These are phyloP conservation scores for Athelia sp. DNA, from an alignment of 1,284 basidiomycete species.

Conservation along the genomic window DNA sequence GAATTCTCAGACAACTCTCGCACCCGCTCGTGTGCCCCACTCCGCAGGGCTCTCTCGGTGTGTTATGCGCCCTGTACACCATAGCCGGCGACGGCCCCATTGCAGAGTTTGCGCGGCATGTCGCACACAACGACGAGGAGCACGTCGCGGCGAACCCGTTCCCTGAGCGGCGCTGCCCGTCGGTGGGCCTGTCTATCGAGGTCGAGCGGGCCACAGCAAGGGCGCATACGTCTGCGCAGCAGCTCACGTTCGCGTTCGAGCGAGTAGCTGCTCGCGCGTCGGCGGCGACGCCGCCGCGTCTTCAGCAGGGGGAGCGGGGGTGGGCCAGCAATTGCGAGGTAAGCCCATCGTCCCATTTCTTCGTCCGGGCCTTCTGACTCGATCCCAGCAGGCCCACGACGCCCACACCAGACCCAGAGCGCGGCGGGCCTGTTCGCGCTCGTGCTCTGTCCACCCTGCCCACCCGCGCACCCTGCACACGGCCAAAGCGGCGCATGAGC, in stretches of 20 bases:
- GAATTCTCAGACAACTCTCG: conserved; percentile 65
- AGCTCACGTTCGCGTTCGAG: conserved; percentile 16
- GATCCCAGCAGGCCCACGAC: too few relatives aligned
- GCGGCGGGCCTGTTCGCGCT: too few relatives aligned
- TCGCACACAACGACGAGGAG: conserved; percentile 32
- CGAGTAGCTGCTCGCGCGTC: too few relatives aligned
- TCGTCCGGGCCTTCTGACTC: too few relatives aligned
- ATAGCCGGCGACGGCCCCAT: conserved; percentile 68
- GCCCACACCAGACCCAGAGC: too few relatives aligned
- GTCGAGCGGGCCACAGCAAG: conserved; percentile 1
- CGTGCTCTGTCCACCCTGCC: too few relatives aligned
- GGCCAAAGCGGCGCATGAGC: too few relatives aligned
- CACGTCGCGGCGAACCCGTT: conserved; percentile 38
- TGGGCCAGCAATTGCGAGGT: too few relatives aligned
- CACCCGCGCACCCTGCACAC: too few relatives aligned
- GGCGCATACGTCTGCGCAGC: background rate
- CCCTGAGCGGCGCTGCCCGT: conserved; percentile 34
- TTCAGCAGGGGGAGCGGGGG: too few relatives aligned
- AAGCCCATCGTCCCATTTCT: too few relatives aligned
- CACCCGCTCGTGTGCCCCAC: conserved; percentile 80
- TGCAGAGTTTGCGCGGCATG: conserved; percentile 50
- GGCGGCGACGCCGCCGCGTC: too few relatives aligned
- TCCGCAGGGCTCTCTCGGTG: conserved; percentile 73
- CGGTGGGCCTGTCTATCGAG: conserved; percentile 14
- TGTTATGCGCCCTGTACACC: conserved; percentile 79